phyloP scores from a whole-genome alignment of 2,329 filamentous ascomycete species.

The Alternaria rosae region DNA sequence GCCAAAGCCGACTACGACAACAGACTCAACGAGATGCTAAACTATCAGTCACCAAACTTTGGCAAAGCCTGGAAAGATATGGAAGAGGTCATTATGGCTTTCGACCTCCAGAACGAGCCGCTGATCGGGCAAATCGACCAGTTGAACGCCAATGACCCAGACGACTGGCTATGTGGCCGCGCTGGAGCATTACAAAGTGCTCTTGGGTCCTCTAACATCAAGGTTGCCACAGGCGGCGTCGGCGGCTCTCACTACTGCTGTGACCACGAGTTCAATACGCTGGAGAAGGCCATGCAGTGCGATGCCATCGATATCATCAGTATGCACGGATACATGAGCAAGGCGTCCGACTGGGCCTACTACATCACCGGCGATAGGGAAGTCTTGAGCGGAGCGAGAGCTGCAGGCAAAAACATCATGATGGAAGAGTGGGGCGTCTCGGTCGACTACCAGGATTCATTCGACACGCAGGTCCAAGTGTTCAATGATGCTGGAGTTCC shows the following conservation, averaged over 20 bases:
- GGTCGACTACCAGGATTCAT: neutral
- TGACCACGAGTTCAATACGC: neutral
- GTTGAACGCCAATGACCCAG: neutral
- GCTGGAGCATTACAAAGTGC: neutral
- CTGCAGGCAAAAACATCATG: neutral
- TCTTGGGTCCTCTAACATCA: neutral
- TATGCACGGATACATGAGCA: neutral
- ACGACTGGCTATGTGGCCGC: neutral
- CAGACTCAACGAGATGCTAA: neutral
- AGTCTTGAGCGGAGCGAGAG: neutral
- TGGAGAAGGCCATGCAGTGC: neutral
- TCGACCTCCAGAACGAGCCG: neutral
- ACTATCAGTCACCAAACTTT: neutral
- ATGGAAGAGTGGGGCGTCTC: slow-evolving; percentile 1
- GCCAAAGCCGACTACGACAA: slow-evolving; percentile 6
- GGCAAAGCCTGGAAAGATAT: neutral
- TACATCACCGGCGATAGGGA: neutral
- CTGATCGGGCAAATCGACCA: neutral
- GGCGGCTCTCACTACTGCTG: neutral
- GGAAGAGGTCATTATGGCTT: neutral
- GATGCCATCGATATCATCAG: neutral
- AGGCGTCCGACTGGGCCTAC: neutral
- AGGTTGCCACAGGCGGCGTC: neutral
- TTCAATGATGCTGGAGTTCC: slow-evolving; percentile 2
- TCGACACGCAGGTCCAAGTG: neutral